These are phyloP conservation scores for Wickerhamiella azymoides DNA, from an alignment of 805 yeast species.

Conservation along the genomic window DNA sequence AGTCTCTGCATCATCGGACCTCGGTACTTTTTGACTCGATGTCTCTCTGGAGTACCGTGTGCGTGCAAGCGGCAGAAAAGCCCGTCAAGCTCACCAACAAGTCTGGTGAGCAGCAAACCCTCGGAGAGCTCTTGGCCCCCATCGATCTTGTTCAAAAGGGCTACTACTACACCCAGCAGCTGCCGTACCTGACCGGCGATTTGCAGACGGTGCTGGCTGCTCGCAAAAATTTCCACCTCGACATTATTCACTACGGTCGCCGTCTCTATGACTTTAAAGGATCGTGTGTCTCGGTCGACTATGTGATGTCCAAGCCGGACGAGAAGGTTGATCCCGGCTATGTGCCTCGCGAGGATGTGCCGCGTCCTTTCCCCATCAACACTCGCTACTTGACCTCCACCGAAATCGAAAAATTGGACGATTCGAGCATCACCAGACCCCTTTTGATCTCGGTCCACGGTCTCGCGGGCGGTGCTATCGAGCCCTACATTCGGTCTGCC, in stretches of 20 bases:
- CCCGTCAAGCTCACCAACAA: conserved; percentile 11
- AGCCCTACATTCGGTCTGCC: conserved; percentile 53
- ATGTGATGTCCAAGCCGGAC: conserved; percentile 35
- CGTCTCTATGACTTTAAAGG: conserved; percentile 55
- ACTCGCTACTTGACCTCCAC: conserved; percentile 38
- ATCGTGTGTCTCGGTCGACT: conserved; percentile 63
- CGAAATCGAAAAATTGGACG: conserved; percentile 31
- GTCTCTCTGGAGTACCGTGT: conserved; percentile 14
- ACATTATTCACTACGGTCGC: conserved; percentile 61
- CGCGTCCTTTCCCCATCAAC: conserved; percentile 32
- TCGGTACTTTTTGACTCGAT: not conserved
- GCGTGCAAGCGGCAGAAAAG: conserved; percentile 8
- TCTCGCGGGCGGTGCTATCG: conserved; percentile 76
- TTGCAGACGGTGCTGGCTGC: conserved; percentile 66
- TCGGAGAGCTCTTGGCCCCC: conserved; percentile 22
- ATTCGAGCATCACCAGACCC: conserved; percentile 33
- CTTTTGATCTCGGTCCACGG: conserved; percentile 60
- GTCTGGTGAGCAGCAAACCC: conserved; percentile 8
- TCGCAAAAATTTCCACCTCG: conserved; percentile 37
- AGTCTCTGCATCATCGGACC: not conserved
- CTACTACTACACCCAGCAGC: conserved; percentile 43
- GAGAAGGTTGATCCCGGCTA: conserved; percentile 20
- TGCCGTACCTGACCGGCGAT: conserved; percentile 55
- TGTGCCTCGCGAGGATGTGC: conserved; percentile 22
- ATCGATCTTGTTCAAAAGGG: conserved; percentile 37